Conservation (phyloP, 495 filamentous ascomycete genomes). For the Aspergillus avenaceus region DNA sequence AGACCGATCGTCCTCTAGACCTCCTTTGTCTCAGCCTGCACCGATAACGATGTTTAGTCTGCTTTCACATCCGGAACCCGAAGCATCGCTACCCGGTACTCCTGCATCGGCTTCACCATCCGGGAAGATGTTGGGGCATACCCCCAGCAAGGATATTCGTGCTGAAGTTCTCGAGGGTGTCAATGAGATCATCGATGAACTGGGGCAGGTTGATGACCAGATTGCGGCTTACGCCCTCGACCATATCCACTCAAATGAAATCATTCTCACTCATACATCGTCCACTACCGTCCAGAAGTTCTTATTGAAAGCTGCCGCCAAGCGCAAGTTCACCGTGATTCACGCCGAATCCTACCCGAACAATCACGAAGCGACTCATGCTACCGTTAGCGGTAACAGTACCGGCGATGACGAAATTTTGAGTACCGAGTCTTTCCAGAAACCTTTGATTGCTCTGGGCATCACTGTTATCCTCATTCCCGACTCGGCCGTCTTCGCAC, state of each 20-base stretch:
- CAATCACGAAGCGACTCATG: constrained; percentile 58
- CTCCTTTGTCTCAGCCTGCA: constrained; percentile 49
- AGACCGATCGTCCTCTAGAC: constrained; percentile 44
- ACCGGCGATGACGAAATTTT: constrained; percentile 43
- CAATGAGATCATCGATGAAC: constrained; percentile 85
- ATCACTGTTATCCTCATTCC: constrained; percentile 78
- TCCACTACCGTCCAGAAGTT: constrained; percentile 83
- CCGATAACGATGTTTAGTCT: constrained; percentile 80
- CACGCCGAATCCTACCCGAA: constrained; percentile 70
- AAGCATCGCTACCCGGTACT: constrained; percentile 41
- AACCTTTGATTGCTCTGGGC: constrained; percentile 69
- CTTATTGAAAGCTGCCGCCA: constrained; percentile 74
- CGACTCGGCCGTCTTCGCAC: constrained; percentile 78
- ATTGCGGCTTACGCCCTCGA: constrained; percentile 81
- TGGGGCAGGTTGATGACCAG: constrained; percentile 82
- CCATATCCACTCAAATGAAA: constrained; percentile 86
- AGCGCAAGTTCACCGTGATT: constrained; percentile 84
- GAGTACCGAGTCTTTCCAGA: constrained; percentile 58
- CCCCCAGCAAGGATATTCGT: constrained; percentile 58
- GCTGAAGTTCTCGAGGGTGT: constrained; percentile 89
- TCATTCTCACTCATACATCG: constrained; percentile 78
- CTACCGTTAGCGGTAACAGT: constrained; percentile 50
- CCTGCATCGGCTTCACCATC: constrained; percentile 39
- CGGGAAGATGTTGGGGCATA: constrained; percentile 29
- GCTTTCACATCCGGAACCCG: constrained; percentile 57